These are phyloP conservation scores for Neurospora discreta DNA, from an alignment of 495 filamentous ascomycete species.

Conservation along the genomic window DNA sequence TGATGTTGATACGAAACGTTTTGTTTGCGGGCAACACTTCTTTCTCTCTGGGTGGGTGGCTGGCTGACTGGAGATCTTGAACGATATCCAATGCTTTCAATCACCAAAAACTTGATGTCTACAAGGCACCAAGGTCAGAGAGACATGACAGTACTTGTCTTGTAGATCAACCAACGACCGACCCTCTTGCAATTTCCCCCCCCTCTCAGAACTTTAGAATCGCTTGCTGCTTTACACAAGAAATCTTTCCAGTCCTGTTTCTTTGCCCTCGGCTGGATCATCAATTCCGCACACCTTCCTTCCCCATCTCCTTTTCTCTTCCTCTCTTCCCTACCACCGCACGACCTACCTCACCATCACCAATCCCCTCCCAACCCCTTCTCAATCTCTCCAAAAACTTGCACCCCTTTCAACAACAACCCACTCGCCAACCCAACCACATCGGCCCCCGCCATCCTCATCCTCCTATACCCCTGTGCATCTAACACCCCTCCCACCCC, in stretches of 20 bases:
- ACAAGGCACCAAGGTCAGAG: too few relatives aligned
- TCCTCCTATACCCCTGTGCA: constrained; percentile 44
- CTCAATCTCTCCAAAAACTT: constrained; percentile 47
- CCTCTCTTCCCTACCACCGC: neutral
- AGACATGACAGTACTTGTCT: neutral
- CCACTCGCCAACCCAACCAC: constrained; percentile 56
- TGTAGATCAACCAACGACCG: neutral
- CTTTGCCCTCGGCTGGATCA: neutral
- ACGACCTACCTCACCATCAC: neutral
- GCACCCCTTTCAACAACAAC: constrained; percentile 46
- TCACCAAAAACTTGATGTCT: too few relatives aligned
- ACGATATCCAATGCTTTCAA: neutral
- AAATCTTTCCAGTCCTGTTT: neutral
- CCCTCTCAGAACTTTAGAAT: neutral
- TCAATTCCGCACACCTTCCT: neutral
- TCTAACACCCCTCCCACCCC: constrained; percentile 59
- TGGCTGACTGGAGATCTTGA: neutral
- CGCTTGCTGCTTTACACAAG: neutral
- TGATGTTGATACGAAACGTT: neutral
- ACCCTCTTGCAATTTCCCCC: neutral
- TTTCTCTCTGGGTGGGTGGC: neutral
- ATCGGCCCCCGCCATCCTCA: constrained; percentile 50
- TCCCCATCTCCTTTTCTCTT: neutral
- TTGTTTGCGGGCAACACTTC: neutral
- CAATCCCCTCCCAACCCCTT: constrained; percentile 7